Evolutionary conservation across 2,329 filamentous ascomycete genomes (phyloP), one percentile per base, ranked within the genome.

Genomic region (Fusarium sp.): DNA sequence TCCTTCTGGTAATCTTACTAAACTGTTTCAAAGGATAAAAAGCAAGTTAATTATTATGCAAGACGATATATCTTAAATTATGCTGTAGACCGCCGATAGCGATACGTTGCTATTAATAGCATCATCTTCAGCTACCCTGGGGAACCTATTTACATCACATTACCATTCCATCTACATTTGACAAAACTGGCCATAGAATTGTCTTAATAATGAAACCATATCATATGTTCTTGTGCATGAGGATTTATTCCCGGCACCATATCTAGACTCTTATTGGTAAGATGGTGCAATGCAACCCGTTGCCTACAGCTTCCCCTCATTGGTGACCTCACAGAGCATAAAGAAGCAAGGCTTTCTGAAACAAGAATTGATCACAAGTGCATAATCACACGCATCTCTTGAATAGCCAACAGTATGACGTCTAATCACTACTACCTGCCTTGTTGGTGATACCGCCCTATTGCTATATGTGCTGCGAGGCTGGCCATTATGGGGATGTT

Each of bases 251-350:
- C 46, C 11, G 18, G 25, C 7, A 7, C 1, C 0, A 6, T 2
- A 15, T 0, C 4, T 4, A 9, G 5, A 5, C 15, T n/a, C 4
- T 42, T 0, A 70, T 70, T 70, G 67, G 67, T 1, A 7, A 15
- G 2, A 1, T 5, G 3, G 20, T 4, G 3, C 12, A 4, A 22
- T 50, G 22, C 11, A 39, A 49, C 42, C 39, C n/a, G 11, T 13
- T 50, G 13, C 13, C n/a, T 22, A 9, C 11, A 6, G 6, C 4
- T 50, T 55, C 67, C 60, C 67, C 67, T 70, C 67, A 65, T 55
- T 50, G 2, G 53, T 60, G 47, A 60, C 67, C 67, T 60, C 67
- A 70, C 31, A 18, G n/a, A 36, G 33, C 44, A 55, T 42, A 0
- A 17, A 35, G 31, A 29, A 5, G 20, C n/a, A 46, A 36, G 65